Base-by-base conservation (phyloP, 176 grass and related monocot genomes). In the Calamus simplicifolius region DNA sequence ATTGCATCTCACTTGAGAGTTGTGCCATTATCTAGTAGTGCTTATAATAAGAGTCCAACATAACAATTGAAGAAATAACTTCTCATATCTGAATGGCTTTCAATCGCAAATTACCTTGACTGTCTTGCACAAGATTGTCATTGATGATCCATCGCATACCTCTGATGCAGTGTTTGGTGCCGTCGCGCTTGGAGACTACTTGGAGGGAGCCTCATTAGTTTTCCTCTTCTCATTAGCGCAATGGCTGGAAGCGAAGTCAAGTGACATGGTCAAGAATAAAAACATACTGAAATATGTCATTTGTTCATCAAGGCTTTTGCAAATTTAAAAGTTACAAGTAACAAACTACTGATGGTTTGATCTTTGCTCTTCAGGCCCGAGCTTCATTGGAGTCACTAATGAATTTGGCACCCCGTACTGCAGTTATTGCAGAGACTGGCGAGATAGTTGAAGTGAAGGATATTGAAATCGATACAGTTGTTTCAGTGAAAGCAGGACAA, bases 401-500 rank as follows among this genome's bases (percentile, higher is more conserved):
- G 18, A 63, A 63, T 49, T 63, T 63, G 60, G 30, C 60, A 63
- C 60, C 60, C 38, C 30, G 30, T 21, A 63, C 60, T 21, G 60
- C 60, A 48, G 60, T 63, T 25, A 48, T 63, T 25, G 35, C 60
- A 6, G 60, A 63, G 35, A 63, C 60, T 15, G 60, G 60, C 18
- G 60, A 63, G 19, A 21, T 18, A 0, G 19, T 63, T 2, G 29
- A 14, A 23, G 60, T 63, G 18, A 63, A 63, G 15, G 60, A 63
- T 18, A 23, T 63, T 23, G 49, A 1, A 21, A 63, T 63, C 15
- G 19, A 63, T 16, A 49, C 60, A 63, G 3, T 63, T 16, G 60
- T 63, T 14, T 49, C 60, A 6, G 38, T 63, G 29, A 63, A 63
- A 63, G 60, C 60, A 49, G 60, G 60, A 63, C 35, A 63, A 38